phyloP scores from a whole-genome alignment of 1,284 basidiomycete species.

The Stygiomarasmius scandens region DNA sequence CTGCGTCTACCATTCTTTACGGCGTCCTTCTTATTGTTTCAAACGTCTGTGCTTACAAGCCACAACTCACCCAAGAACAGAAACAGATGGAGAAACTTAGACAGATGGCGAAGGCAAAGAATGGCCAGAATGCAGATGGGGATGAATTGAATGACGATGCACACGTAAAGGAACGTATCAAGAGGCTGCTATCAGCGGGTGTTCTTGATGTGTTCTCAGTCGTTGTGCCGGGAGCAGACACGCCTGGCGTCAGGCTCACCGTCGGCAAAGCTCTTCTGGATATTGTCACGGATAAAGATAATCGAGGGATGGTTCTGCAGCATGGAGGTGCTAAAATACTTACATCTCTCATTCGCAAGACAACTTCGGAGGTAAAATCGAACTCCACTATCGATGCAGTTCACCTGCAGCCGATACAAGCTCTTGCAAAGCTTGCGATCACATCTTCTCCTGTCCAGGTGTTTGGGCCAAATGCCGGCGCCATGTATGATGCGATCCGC shows the following conservation, averaged over 20 bases:
- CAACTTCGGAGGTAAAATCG: slow-evolving; percentile 20
- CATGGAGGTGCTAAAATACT: slow-evolving; percentile 82
- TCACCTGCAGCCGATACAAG: slow-evolving; percentile 78
- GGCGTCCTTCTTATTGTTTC: slow-evolving; percentile 75
- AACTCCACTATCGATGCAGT: slow-evolving; percentile 41
- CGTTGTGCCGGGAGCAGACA: slow-evolving; percentile 58
- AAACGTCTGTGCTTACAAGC: slow-evolving; percentile 74
- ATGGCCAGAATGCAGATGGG: slow-evolving; percentile 28
- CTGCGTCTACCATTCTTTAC: slow-evolving; percentile 63
- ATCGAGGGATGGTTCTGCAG: slow-evolving; percentile 81
- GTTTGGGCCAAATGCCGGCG: slow-evolving; percentile 81
- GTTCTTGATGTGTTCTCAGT: slow-evolving; percentile 65
- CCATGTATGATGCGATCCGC: slow-evolving; percentile 78
- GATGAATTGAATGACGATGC: slow-evolving; percentile 59
- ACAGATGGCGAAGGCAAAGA: slow-evolving; percentile 64
- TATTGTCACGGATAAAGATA: slow-evolving; percentile 75
- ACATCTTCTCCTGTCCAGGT: slow-evolving; percentile 88
- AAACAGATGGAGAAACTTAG: slow-evolving; percentile 77
- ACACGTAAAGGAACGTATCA: slow-evolving; percentile 63
- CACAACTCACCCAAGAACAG: slow-evolving; percentile 76
- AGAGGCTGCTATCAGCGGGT: slow-evolving; percentile 59
- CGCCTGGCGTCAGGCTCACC: slow-evolving; percentile 51
- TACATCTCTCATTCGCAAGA: slow-evolving; percentile 59
- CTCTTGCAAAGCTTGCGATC: slow-evolving; percentile 90
- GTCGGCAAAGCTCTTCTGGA: slow-evolving; percentile 66